phyloP scores from a whole-genome alignment of 352 stramenopile species.

The Phytophthora vignae region DNA sequence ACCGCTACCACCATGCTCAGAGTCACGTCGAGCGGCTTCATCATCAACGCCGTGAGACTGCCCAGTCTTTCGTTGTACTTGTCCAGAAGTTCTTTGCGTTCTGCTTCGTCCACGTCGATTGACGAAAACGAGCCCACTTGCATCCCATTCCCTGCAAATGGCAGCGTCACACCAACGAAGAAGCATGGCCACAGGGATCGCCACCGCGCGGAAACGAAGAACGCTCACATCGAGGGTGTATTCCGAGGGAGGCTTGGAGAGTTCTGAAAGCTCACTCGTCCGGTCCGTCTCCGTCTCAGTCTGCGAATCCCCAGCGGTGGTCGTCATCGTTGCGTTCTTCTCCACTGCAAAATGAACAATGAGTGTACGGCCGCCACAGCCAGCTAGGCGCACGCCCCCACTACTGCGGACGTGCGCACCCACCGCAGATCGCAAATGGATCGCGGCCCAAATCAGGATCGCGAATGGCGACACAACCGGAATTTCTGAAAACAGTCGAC shows the following conservation, averaged over 20 bases:
- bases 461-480: too few relatives aligned
- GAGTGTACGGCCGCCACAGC: background rate
- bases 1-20: conserved; percentile 18
- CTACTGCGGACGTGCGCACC: background rate
- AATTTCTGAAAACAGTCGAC: too few relatives aligned
- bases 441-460: too few relatives aligned
- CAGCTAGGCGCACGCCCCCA: too few relatives aligned
- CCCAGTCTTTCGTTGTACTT: conserved; percentile 17
- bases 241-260: background rate
- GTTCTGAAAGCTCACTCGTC: background rate
- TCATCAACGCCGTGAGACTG: conserved; percentile 8
- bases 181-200: background rate
- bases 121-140: conserved; percentile 13
- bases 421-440: background rate
- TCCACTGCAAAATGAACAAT: background rate
- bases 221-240: conserved; percentile 3
- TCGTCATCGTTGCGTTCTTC: too few relatives aligned
- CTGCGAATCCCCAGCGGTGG: background rate
- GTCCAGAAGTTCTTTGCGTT: conserved; percentile 17
- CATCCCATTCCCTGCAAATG: conserved; percentile 10
- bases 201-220: conserved; percentile 7
- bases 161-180: conserved; percentile 6
- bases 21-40: conserved; percentile 22
- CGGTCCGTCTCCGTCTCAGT: background rate
- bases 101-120: conserved; percentile 3